A percentile compares a stretch with the other conserved stretches of the same genome.
Evolutionary conservation across 306 rosid genomes (phyloP).

Genomic region (Clitoria ternatea): DNA sequence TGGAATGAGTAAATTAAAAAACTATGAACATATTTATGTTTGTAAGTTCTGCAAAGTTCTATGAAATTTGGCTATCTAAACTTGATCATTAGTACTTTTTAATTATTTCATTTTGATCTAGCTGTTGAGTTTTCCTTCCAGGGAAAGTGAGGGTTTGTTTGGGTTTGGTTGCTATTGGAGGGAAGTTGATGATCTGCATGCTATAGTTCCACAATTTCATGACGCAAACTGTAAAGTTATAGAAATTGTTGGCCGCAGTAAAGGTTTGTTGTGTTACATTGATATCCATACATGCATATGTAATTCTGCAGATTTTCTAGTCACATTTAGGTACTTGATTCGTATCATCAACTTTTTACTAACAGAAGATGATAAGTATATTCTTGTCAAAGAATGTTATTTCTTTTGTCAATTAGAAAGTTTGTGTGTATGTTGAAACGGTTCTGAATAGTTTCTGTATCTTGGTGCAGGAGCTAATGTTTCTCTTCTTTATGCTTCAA

Average conservation of each 20-base stretch:
- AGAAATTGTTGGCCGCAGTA: conserved; percentile 75
- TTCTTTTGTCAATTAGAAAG: background rate
- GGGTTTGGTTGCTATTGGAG: conserved; percentile 43
- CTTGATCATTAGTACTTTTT: background rate
- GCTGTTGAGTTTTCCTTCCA: background rate
- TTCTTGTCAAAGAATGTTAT: background rate
- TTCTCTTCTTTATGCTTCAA: conserved; percentile 70
- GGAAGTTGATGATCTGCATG: conserved; percentile 71
- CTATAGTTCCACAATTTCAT: conserved; percentile 53
- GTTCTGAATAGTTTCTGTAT: conserved; percentile 4
- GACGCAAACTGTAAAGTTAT: conserved; percentile 39
- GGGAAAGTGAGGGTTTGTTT: conserved; percentile 36
- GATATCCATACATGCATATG: background rate
- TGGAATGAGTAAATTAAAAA: conserved; percentile 57
- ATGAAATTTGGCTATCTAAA: background rate
- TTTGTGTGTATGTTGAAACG: background rate
- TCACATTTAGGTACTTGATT: background rate
- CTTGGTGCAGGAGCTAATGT: conserved; percentile 60
- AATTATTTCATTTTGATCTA: background rate
- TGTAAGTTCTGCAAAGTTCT: background rate
- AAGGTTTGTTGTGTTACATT: conserved; percentile 48
- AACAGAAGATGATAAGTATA: background rate
- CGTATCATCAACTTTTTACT: background rate
- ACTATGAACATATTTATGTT: background rate
- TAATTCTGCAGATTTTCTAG: background rate